phyloP scores from a whole-genome alignment of 106 monocot species.

The Dendrobium nobile region DNA sequence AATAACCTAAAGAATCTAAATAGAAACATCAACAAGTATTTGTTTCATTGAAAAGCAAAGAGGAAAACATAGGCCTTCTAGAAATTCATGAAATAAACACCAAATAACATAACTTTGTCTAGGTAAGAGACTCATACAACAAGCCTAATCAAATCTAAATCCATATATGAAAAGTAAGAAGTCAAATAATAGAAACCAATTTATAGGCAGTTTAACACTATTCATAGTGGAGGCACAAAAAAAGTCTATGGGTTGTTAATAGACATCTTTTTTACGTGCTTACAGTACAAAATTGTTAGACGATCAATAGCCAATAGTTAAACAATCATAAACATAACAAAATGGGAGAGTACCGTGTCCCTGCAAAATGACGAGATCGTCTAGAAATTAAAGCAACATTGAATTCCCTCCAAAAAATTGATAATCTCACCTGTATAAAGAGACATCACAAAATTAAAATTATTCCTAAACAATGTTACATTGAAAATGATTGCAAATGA shows the following conservation, averaged over 20 bases:
- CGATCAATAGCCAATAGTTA: neutral
- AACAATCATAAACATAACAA: neutral
- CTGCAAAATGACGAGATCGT: constrained; percentile 97
- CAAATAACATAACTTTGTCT: neutral
- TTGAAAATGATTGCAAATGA: neutral
- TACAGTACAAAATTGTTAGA: neutral
- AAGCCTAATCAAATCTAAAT: neutral
- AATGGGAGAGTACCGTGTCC: constrained; percentile 64
- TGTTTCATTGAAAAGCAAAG: too few species aligned
- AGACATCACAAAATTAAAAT: neutral
- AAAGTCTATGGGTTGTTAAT: neutral
- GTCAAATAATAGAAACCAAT: neutral
- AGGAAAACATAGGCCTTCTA: too few species aligned
- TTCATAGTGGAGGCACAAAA: neutral
- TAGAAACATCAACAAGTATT: too few species aligned
- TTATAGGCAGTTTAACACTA: neutral
- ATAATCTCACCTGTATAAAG: constrained; percentile 48
- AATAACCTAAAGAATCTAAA: too few species aligned
- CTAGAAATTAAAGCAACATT: constrained; percentile 75
- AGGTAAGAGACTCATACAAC: neutral
- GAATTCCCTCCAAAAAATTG: constrained; percentile 84
- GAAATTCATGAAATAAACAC: neutral
- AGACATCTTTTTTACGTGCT: neutral
- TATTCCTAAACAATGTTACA: neutral
- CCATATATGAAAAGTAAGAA: neutral